A percentile compares a stretch with the other conserved stretches of the same genome.
Evolutionary conservation across 805 yeast genomes (phyloP).

Genomic region (Suhomyces sp.): DNA sequence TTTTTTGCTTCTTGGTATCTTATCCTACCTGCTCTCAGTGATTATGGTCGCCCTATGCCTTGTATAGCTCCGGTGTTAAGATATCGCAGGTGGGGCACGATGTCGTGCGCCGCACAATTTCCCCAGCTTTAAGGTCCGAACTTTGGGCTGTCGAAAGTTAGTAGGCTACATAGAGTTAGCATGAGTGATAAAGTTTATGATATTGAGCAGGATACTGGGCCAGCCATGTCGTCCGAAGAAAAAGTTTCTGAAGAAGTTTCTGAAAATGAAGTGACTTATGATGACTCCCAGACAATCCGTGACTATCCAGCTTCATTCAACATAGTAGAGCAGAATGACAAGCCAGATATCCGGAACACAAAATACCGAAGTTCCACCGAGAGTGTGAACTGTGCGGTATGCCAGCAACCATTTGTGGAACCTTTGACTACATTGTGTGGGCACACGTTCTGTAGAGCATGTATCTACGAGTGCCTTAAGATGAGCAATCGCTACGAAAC

Average conservation of each 20-base stretch:
- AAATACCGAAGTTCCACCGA: slow-evolving; percentile 30
- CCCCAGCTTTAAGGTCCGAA: slow-evolving; percentile 1
- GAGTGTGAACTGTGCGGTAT: slow-evolving; percentile 54
- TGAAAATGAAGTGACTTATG: background rate
- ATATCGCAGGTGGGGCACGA: background rate
- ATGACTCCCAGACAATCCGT: slow-evolving; percentile 2
- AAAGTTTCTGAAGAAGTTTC: background rate
- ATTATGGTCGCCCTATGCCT: background rate
- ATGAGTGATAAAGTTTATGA: background rate
- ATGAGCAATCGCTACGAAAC: slow-evolving; percentile 25
- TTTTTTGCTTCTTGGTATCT: background rate
- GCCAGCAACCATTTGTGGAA: slow-evolving; percentile 58
- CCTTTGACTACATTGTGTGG: slow-evolving; percentile 53
- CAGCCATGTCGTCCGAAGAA: background rate
- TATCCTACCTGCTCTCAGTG: background rate
- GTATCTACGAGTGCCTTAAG: slow-evolving; percentile 19
- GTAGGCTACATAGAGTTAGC: background rate
- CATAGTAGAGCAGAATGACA: slow-evolving; percentile 9
- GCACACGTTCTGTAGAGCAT: slow-evolving; percentile 15
- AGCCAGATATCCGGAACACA: slow-evolving; percentile 30
- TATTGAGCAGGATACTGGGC: background rate
- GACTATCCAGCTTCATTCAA: slow-evolving; percentile 16
- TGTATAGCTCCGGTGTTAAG: background rate
- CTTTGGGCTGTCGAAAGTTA: background rate
- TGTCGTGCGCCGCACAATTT: slow-evolving; percentile 1